A percentile compares a stretch with the other conserved stretches of the same genome.
Conservation (phyloP, 192 early-diverging fungal genomes). For the Coemansia sp. region DNA sequence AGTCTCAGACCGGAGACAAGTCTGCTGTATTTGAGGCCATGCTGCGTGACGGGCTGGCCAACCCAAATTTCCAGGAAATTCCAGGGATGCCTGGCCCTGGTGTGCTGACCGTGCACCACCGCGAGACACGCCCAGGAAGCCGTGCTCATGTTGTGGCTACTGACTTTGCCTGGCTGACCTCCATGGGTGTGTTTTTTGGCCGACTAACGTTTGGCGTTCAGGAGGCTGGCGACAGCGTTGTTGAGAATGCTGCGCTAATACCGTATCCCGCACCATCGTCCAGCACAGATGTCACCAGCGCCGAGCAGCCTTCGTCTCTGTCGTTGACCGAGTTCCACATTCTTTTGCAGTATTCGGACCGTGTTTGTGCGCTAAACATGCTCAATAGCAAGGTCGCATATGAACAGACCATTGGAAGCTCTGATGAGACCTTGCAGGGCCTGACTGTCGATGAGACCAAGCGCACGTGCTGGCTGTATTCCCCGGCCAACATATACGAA, state of each 20-base stretch:
- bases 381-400: constrained; percentile 82
- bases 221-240: constrained; percentile 73
- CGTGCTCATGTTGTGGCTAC: constrained; percentile 28
- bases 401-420: constrained; percentile 68
- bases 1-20: constrained; percentile 49
- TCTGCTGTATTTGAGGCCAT: constrained; percentile 74
- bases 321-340: constrained; percentile 89
- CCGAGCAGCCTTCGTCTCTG: constrained; percentile 71
- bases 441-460: constrained; percentile 75
- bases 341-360: constrained; percentile 77
- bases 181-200: constrained; percentile 85
- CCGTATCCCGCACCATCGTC: constrained; percentile 65
- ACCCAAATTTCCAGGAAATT: constrained; percentile 66
- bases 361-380: constrained; percentile 73
- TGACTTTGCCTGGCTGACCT: constrained; percentile 90
- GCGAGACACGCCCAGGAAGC: constrained; percentile 12
- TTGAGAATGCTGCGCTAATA: constrained; percentile 77
- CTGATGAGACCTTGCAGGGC: constrained; percentile 63
- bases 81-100: constrained; percentile 54
- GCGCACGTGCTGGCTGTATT: constrained; percentile 91
- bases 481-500: constrained; percentile 81
- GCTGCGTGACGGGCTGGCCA: constrained; percentile 68
- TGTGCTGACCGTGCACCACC: constrained; percentile 36
- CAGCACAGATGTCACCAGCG: constrained; percentile 7
- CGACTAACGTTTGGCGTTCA: constrained; percentile 75